These are phyloP conservation scores for Breynia disticha DNA, from an alignment of 441 rosid genomes.

Conservation along the genomic window DNA sequence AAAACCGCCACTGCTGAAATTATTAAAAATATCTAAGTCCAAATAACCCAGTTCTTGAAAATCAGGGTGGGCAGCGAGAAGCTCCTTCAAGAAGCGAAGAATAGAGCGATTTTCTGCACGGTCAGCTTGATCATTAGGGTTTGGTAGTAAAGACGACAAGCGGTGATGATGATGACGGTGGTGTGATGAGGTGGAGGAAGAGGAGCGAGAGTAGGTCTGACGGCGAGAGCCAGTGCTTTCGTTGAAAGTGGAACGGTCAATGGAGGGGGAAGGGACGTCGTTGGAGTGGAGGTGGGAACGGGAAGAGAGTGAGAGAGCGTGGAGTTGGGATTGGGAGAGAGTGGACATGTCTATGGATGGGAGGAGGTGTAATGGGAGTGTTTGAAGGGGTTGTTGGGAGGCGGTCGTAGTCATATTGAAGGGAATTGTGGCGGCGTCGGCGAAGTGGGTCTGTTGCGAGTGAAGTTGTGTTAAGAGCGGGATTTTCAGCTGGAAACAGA, in stretches of 20 bases:
- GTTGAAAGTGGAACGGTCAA: constrained; percentile 55
- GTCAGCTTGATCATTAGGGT: constrained; percentile 27
- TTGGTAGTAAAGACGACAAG: constrained; percentile 34
- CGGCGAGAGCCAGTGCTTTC: constrained; percentile 69
- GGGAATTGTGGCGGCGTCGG: too few relatives aligned
- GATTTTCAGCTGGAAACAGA: too few relatives aligned
- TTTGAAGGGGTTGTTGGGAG: constrained; percentile 8
- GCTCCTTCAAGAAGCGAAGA: constrained; percentile 33
- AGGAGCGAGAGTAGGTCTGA: constrained; percentile 56
- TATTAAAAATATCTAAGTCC: constrained; percentile 13
- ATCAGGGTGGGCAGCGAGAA: constrained; percentile 40
- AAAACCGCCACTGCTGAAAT: neutral
- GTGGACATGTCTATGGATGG: constrained; percentile 37
- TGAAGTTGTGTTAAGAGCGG: too few relatives aligned
- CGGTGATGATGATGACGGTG: constrained; percentile 53
- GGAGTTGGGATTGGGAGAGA: constrained; percentile 59
- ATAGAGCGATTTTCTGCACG: constrained; percentile 40
- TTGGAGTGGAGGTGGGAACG: constrained; percentile 24
- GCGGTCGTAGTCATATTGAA: too few relatives aligned
- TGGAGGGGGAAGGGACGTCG: constrained; percentile 25
- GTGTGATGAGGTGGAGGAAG: constrained; percentile 10
- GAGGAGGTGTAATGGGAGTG: constrained; percentile 15
- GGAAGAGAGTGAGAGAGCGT: constrained; percentile 37
- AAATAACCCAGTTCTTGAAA: constrained; percentile 20
- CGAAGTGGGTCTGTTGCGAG: too few relatives aligned